Base-by-base conservation (phyloP, 1,284 basidiomycete genomes). In the Grifola frondosa region DNA sequence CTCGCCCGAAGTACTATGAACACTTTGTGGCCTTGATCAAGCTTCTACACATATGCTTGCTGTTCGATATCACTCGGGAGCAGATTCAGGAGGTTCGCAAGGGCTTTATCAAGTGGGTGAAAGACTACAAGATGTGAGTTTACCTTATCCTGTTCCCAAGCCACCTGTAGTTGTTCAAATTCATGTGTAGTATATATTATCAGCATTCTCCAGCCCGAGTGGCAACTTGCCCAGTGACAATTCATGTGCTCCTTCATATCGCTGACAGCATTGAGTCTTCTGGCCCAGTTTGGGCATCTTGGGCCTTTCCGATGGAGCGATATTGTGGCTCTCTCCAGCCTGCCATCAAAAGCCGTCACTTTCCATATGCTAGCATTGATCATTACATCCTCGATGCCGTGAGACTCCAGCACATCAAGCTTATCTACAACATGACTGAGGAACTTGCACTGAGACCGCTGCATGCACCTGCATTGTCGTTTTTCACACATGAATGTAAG, bases 1-100 rank as follows among this genome's bases (percentile, higher is more conserved):
- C 61, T 4, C 29, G 62, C 3, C 17, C 13, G 2, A 54, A 52
- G 22, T 75, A 70, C 41, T 75, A 70, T 47, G 42, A 55, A 0
- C 74, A 76, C 45, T 74, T 76, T 42, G 29, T 74, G 8, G 12
- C 57, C 1, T 62, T 77, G 2, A 66, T 74, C 16, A 32, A 46
- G 1, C 57, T 77, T 2, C 46, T 75, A 34, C 65, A 63, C 11
- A 16, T 58, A 0, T 74, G 72, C 38, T 59, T 75, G 1, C 59
- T 70, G 37, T 71, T 71, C 33, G 60, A 68, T 37, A 57, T 73
- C 12, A 57, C 61, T 0, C 13, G 42, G 0, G 52, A 51, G 0
- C 65, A 75, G n/a, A 54, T 74, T 9, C 44, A 59, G 0, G 28
- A 44, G 5, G 35, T 77, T 1, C 38, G 58, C 3, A 15, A 36